Evolutionary conservation across 495 filamentous ascomycete species (phyloP), one percentile per base, ranked within the genome.

Genomic region (Aspergillus baeticus): DNA sequence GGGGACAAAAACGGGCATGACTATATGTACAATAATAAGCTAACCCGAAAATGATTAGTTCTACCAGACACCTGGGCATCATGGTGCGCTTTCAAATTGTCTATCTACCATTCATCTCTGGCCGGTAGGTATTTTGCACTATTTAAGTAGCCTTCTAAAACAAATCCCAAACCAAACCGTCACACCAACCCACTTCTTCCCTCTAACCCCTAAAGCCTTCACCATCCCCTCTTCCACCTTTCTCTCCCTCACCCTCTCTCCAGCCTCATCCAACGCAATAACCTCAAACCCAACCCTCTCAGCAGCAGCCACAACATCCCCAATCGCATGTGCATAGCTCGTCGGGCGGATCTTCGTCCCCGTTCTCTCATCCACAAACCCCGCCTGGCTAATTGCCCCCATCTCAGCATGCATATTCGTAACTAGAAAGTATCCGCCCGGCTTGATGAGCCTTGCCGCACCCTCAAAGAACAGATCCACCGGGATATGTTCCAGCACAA

Each of bases 331-430:
- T 21, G 72, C 78, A 68, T 81, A 89, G 66, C 84, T 89, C 36
- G 69, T 75, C 6, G 84, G 81, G 54, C 81, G 77, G 13, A 90
- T 75, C 70, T 90, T 90, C 41, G 72, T 69, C 26, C 82, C 82
- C 13, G 76, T 78, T 29, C 60, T 67, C 10, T 68, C 65, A 63
- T 84, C 84, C 46, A 87, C 77, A 63, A 90, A 90, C 2, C 87
- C 87, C 0, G 87, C 87, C 58, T 86, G 85, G 17, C 79, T 82
- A 7, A 80, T 73, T 42, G 59, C 53, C 3, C 86, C 87, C 85
- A 89, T 89, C 14, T 87, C 81, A 6, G 77, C 70, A 62, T 90
- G 87, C 87, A 90, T 90, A 64, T 89, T 90, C 4, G 87, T 90
- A 5, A 90, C 54, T 33, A 89, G 70, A 6, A 87, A 61, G 58